Evolutionary conservation across 1,284 basidiomycete species (phyloP).

Genomic region (Microbotryum scabiosae): DNA sequence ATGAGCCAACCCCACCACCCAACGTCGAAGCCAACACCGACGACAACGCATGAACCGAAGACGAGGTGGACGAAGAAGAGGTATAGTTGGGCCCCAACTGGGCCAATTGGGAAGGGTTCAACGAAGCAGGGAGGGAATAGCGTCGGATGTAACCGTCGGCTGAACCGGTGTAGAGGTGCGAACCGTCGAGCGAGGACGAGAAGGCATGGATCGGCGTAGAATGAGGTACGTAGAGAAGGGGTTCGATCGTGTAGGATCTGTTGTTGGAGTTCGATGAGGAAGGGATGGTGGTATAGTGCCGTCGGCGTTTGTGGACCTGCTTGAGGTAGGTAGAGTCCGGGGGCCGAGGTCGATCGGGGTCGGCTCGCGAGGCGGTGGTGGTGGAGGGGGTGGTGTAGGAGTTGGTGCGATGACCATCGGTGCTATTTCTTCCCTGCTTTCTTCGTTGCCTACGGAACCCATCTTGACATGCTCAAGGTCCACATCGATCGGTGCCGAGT

Average conservation of each 20-base stretch:
- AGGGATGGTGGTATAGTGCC: slow-evolving; percentile 5
- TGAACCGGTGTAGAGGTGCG: slow-evolving; percentile 32
- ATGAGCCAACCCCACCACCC: background rate
- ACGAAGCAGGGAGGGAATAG: slow-evolving; percentile 27
- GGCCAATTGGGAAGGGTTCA: slow-evolving; percentile 10
- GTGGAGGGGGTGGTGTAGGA: background rate
- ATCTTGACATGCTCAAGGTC: no score
- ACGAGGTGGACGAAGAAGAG: no score
- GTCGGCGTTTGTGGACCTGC: background rate
- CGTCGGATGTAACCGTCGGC: slow-evolving; percentile 33
- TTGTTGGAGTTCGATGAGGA: background rate
- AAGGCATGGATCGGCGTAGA: slow-evolving; percentile 24
- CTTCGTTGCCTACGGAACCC: no score
- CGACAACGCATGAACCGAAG: no score
- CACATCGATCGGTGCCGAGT: no score
- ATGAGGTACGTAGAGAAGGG: slow-evolving; percentile 28
- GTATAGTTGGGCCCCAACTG: no score
- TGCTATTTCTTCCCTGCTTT: background rate
- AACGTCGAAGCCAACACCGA: no score
- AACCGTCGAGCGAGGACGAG: slow-evolving; percentile 26
- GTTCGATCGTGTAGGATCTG: slow-evolving; percentile 14
- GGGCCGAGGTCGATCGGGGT: background rate
- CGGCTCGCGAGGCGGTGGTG: background rate
- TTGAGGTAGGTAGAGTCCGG: background rate
- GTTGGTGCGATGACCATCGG: background rate